Percentiles rank a stretch among this genome's conserved stretches.
Conservation (phyloP, 2,329 filamentous ascomycete genomes). For the Beauveria caledonica region DNA sequence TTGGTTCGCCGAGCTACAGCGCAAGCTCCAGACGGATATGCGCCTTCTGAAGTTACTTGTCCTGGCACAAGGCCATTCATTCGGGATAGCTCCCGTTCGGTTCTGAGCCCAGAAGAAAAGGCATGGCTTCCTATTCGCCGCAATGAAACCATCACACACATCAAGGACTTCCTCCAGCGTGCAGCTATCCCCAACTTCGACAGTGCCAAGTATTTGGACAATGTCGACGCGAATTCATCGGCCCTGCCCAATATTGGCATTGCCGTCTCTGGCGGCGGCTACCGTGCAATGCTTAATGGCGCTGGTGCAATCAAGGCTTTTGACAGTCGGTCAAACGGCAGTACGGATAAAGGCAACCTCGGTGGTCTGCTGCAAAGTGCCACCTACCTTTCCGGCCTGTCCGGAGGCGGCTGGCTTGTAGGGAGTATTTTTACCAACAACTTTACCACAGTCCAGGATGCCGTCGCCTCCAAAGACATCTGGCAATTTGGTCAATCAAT, state of each 20-base stretch:
- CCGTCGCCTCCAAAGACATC: conserved; percentile 26
- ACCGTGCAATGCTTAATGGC: conserved; percentile 77
- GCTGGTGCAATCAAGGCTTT: conserved; percentile 74
- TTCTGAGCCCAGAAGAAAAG: conserved; percentile 60
- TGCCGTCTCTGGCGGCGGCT: conserved; percentile 76
- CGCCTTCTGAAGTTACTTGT: conserved; percentile 59
- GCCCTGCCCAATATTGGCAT: conserved; percentile 56
- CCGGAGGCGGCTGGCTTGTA: conserved; percentile 77
- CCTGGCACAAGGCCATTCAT: conserved; percentile 62
- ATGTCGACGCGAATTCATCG: conserved; percentile 22
- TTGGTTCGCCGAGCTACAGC: conserved; percentile 8
- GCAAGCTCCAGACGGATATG: conserved; percentile 50
- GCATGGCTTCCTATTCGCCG: conserved; percentile 67
- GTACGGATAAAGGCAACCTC: conserved; percentile 50
- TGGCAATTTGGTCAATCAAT: conserved; percentile 36
- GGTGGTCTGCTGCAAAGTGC: conserved; percentile 73
- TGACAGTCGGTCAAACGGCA: conserved; percentile 57
- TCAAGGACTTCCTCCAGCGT: conserved; percentile 63
- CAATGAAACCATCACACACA: conserved; percentile 64
- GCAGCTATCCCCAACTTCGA: conserved; percentile 73
- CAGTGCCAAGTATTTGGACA: conserved; percentile 57
- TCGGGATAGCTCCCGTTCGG: conserved; percentile 43
- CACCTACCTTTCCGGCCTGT: conserved; percentile 74
- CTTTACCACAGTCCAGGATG: conserved; percentile 53
- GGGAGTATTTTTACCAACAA: conserved; percentile 81